Conservation (phyloP, 345 rosid genomes). For the Dovyalis caffra region DNA sequence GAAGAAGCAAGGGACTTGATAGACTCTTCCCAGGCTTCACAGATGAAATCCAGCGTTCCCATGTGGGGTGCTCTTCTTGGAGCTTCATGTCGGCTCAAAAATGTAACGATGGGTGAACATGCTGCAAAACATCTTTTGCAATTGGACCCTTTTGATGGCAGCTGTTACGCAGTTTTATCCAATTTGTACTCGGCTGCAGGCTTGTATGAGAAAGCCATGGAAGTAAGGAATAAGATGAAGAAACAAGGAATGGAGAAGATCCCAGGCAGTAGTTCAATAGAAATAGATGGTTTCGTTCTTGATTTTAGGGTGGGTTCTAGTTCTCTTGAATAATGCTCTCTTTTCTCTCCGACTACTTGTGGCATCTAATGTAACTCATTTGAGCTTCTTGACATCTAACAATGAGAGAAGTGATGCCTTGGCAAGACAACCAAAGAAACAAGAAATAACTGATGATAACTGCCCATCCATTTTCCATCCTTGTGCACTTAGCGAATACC, state of each 20-base stretch:
- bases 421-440: not conserved
- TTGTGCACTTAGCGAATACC: not conserved
- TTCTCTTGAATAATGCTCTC: not conserved
- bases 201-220: slow-evolving; percentile 8
- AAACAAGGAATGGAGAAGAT: slow-evolving; percentile 7
- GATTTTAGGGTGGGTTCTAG: slow-evolving; percentile 10
- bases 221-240: not conserved
- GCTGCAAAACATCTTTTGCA: slow-evolving; percentile 11
- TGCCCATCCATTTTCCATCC: not conserved
- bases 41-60: slow-evolving; percentile 11
- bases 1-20: slow-evolving; percentile 12
- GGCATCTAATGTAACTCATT: not conserved
- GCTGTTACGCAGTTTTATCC: slow-evolving; percentile 10
- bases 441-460: no score
- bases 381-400: not conserved
- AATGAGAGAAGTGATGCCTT: not conserved
- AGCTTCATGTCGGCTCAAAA: slow-evolving; percentile 11
- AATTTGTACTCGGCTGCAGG: slow-evolving; percentile 15
- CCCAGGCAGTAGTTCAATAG: slow-evolving; percentile 17
- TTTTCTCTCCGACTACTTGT: not conserved
- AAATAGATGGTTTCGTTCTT: slow-evolving; percentile 1
- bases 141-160: slow-evolving; percentile 10
- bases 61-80: slow-evolving; percentile 24
- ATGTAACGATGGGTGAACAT: slow-evolving; percentile 4
- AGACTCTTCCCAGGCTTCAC: not conserved